Evolutionary conservation across 2,329 filamentous ascomycete genomes (phyloP), one percentile per base, ranked within the genome.

Genomic region (Pestalotiopsis sp.): DNA sequence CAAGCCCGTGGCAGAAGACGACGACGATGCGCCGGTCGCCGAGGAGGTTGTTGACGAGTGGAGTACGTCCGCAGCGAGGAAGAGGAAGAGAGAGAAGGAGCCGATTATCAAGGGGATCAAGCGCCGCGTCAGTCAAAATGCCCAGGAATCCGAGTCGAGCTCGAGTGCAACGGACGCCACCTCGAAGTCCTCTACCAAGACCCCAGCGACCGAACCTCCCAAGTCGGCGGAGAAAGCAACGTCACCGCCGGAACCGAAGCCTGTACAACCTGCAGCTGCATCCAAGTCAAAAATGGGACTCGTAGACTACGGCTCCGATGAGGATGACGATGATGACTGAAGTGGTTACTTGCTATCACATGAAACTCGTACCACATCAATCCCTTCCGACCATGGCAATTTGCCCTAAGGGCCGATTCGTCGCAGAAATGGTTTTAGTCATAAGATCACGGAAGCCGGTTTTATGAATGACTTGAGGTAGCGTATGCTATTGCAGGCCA

Each of bases 281-380:
- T 64, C 64, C 7, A 80, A 79, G 68, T 70, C 79, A 3, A 75
- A 77, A 7, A 65, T 83, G 60, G 82, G 82, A 0, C 75, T 90
- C 52, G 87, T 89, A 13, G 83, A 82, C 68, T 90, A 90, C 71
- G 87, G 84, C 4, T 90, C 87, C 1, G 87, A 88, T 60, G 81
- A 83, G 20, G 84, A 86, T 58, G 84, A 86, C 25, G 78, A 76
- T 17, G 61, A 62, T 20, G 59, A 64, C 17, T 64, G 61, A 64
- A 31, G 27, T 12, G 20, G 31, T 2, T 7, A 36, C 31, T 36
- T 9, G 6, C 31, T 36, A 9, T 36, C 31, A 36, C 31, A 36
- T 36, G 31, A 9, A 36, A 36, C 7, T 36, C 7, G 2, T 36
- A 36, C 31, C 31, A 36, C 31, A 36, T 36, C 31, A 36, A 36